These are phyloP conservation scores for Usnea hakonensis DNA, from an alignment of 495 filamentous ascomycete species.

Conservation along the genomic window DNA sequence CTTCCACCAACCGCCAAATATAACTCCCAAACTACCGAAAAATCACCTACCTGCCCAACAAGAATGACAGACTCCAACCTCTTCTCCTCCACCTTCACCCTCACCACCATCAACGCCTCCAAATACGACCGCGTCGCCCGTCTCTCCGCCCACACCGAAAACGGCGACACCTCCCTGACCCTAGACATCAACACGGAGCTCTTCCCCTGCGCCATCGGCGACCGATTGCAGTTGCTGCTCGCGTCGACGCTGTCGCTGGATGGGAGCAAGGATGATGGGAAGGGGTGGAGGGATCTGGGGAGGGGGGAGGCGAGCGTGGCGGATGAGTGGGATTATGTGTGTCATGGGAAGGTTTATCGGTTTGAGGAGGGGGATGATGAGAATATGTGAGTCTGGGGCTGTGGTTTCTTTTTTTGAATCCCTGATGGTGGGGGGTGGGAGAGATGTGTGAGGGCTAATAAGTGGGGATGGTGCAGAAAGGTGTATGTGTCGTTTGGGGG, in stretches of 20 bases:
- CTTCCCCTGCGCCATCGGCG: conserved; percentile 64
- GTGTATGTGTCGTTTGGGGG: conserved; percentile 91
- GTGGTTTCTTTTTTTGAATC: no score
- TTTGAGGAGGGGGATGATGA: conserved; percentile 83
- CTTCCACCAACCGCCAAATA: neutral
- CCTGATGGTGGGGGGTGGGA: neutral
- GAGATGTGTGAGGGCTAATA: conserved; percentile 11
- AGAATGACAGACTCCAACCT: conserved; percentile 70
- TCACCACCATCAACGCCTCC: conserved; percentile 64
- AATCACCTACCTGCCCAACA: no score
- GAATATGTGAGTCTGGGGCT: conserved; percentile 61
- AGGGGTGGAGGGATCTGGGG: conserved; percentile 74
- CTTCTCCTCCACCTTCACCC: conserved; percentile 84
- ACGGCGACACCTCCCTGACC: conserved; percentile 62
- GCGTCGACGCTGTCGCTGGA: conserved; percentile 80
- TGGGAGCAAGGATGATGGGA: conserved; percentile 62
- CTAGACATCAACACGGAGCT: conserved; percentile 95
- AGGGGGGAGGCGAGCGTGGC: conserved; percentile 71
- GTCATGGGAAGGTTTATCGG: conserved; percentile 94
- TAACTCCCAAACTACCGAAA: no score
- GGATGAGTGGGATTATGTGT: conserved; percentile 94
- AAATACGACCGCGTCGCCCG: conserved; percentile 96
- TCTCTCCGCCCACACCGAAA: conserved; percentile 60
- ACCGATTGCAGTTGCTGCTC: conserved; percentile 68
- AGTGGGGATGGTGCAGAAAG: conserved; percentile 50